Evolutionary conservation across 768 basidiomycete genomes (phyloP), one percentile per base, ranked within the genome.

Genomic region (Boletellus emodensis): DNA sequence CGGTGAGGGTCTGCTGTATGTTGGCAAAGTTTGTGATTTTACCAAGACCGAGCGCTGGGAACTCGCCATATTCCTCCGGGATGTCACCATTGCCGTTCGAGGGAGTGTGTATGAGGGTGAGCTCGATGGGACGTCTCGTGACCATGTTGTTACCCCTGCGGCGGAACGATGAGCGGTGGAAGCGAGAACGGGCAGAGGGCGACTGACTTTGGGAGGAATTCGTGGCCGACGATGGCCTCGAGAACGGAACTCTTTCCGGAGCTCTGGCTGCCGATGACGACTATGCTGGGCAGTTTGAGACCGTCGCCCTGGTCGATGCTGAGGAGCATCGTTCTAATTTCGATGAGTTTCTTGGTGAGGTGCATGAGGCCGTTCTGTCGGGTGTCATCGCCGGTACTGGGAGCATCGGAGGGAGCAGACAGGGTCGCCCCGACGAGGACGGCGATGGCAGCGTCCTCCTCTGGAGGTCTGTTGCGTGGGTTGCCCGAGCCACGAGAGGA

Each of bases 131-230:
- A 47, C 96, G 85, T 1, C 96, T 87, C 2, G 96, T 99, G 32
- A 98, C 96, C 96, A 99, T 99, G 69, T 98, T 98, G 69, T 93
- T 87, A 48, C 96, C 96, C 72, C 95, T 98, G 62, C 15, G 32
- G 4, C 18, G 39, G 41, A 28, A 38, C 26, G 42, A 46, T 48
- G 43, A 55, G 40, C 34, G 20, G 34, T 35, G 20, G 15, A 18
- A 48, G 35, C 28, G 38, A 34, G 10, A 37, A 48, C 40, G 12
- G 43, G 35, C 18, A 14, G 2, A 22, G 3, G n/a, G 30, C 30
- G 30, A 77, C 92, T 56, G 63, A 97, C 95, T 99, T 99, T 20
- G 96, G 96, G 33, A 99, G 73, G 66, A 99, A 99, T 68, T 98
- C 93, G 51, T 96, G 92, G 0, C 96, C 96, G 26, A 99, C 96